Evolutionary conservation across 1,284 basidiomycete genomes (phyloP).

Genomic region (Sutorius eximius): DNA sequence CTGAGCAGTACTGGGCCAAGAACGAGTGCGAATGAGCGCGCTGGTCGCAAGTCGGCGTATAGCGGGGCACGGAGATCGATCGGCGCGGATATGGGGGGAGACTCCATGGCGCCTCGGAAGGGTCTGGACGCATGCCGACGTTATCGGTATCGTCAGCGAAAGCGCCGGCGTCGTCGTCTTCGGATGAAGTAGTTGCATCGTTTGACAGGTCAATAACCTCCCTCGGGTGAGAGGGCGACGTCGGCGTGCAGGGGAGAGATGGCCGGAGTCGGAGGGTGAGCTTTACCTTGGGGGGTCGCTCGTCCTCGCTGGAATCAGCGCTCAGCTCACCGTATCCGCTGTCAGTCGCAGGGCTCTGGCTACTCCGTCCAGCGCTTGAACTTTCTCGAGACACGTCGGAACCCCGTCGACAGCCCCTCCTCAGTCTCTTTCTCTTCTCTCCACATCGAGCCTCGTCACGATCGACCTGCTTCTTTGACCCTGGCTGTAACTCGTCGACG

Average conservation of each 20-base stretch:
- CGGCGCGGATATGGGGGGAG: slow-evolving; percentile 45
- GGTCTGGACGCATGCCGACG: slow-evolving; percentile 25
- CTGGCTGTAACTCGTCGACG: slow-evolving; percentile 18
- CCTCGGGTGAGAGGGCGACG: slow-evolving; percentile 21
- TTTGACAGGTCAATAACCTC: slow-evolving; percentile 45
- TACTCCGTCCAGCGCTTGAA: slow-evolving; percentile 12
- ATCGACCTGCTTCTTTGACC: slow-evolving; percentile 39
- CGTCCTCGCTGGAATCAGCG: slow-evolving; percentile 37
- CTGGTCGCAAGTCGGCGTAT: slow-evolving; percentile 46
- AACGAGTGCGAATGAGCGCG: slow-evolving; percentile 31
- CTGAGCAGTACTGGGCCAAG: slow-evolving; percentile 15
- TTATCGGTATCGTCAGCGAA: slow-evolving; percentile 33
- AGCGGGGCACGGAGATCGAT: slow-evolving; percentile 54
- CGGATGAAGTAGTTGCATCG: slow-evolving; percentile 36
- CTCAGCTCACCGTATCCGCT: slow-evolving; percentile 39
- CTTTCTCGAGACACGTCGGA: slow-evolving; percentile 19
- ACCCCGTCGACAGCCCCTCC: slow-evolving; percentile 45
- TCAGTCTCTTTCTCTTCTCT: slow-evolving; percentile 67
- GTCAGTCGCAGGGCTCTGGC: slow-evolving; percentile 25
- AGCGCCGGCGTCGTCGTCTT: slow-evolving; percentile 21
- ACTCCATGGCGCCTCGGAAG: slow-evolving; percentile 30
- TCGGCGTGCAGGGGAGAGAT: slow-evolving; percentile 29
- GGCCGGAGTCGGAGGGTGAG: slow-evolving; percentile 59
- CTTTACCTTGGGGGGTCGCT: slow-evolving; percentile 63
- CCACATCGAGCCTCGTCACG: slow-evolving; percentile 51